Conservation (phyloP, 352 stramenopile genomes). For the Plasmopara halstedii region DNA sequence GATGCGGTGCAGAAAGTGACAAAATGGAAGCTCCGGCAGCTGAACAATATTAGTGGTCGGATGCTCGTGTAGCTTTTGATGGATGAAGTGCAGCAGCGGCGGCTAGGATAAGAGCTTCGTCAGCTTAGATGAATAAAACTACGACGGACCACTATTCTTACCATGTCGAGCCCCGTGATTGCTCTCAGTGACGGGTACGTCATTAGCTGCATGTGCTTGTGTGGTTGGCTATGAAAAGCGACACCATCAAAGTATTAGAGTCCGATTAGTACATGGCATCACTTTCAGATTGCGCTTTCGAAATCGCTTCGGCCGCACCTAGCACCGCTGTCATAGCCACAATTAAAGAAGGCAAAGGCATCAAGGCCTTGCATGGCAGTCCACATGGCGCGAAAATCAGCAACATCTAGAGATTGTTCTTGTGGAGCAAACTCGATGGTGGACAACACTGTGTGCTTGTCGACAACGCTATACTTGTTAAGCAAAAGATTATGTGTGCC, state of each 20-base stretch:
- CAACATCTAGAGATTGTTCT: conserved; percentile 36
- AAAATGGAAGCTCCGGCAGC: conserved; percentile 57
- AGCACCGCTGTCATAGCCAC: conserved; percentile 69
- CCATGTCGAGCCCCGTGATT: conserved; percentile 55
- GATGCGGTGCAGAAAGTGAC: conserved; percentile 65
- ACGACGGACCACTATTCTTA: conserved; percentile 11
- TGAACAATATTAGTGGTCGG: conserved; percentile 37
- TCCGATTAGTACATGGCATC: conserved; percentile 1
- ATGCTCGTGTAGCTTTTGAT: conserved; percentile 35
- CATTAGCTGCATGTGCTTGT: conserved; percentile 86
- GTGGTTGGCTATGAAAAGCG: conserved; percentile 43
- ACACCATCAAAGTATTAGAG: conserved; percentile 3
- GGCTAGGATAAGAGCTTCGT: conserved; percentile 45
- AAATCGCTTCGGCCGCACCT: conserved; percentile 25
- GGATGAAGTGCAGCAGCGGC: conserved; percentile 65
- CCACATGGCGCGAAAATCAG: conserved; percentile 65
- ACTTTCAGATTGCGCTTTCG: neutral
- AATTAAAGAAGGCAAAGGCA: conserved; percentile 82
- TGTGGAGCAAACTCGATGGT: conserved; percentile 69
- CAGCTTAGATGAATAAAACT: too few species aligned
- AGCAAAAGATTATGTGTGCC: conserved; percentile 73
- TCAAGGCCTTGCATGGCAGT: conserved; percentile 61
- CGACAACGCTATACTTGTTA: conserved; percentile 78
- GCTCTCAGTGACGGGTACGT: conserved; percentile 64
- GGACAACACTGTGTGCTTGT: conserved; percentile 71